Conservation (phyloP, 192 early-diverging fungal genomes). For the Allomyces javanicus region DNA sequence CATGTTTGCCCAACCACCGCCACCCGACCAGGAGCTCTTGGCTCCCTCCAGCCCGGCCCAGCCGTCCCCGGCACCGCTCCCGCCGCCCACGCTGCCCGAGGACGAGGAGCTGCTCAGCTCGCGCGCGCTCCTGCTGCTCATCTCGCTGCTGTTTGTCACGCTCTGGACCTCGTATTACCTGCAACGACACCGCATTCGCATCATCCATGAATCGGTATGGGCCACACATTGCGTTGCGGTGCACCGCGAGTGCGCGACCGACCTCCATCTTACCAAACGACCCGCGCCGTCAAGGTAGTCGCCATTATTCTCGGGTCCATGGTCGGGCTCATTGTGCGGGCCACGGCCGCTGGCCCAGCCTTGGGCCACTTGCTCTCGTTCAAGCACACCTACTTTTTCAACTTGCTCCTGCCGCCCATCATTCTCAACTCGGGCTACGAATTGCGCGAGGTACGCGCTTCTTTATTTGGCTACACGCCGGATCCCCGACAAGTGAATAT, state of each 20-base stretch:
- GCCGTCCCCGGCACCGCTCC: background rate
- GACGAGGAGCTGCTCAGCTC: slow-evolving; percentile 54
- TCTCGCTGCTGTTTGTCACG: slow-evolving; percentile 62
- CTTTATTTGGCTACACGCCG: background rate
- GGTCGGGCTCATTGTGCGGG: slow-evolving; percentile 41
- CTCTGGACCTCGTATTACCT: slow-evolving; percentile 78
- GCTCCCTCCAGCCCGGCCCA: no score
- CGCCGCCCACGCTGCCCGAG: slow-evolving; percentile 8
- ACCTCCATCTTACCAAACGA: background rate
- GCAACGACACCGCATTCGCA: slow-evolving; percentile 64
- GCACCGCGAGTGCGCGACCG: background rate
- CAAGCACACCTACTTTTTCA: slow-evolving; percentile 83
- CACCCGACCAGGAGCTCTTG: no score
- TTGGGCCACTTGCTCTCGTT: slow-evolving; percentile 75
- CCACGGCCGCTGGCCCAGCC: slow-evolving; percentile 23
- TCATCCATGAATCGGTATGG: slow-evolving; percentile 86
- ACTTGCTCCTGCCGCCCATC: slow-evolving; percentile 86
- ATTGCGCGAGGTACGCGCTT: slow-evolving; percentile 51
- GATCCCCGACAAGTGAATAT: background rate
- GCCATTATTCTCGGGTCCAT: slow-evolving; percentile 23
- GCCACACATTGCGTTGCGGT: slow-evolving; percentile 14
- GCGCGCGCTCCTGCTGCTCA: slow-evolving; percentile 70
- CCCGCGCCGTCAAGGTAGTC: slow-evolving; percentile 4
- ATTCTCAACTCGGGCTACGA: slow-evolving; percentile 94
- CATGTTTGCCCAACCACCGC: no score